These are phyloP conservation scores for Manihot esculenta DNA, from an alignment of 441 rosid species.

Conservation along the genomic window DNA sequence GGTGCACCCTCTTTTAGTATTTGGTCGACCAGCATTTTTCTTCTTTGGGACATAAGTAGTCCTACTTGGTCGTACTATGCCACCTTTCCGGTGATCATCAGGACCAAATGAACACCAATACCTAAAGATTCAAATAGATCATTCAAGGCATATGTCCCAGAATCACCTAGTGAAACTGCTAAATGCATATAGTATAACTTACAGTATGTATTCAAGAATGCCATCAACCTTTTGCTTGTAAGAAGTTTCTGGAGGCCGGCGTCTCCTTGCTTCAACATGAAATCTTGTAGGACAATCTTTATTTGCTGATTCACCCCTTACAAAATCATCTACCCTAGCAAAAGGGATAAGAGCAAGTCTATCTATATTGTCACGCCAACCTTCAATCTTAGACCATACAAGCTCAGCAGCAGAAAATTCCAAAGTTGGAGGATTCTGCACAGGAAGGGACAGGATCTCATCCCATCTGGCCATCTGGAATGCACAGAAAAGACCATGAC, in stretches of 20 bases:
- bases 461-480: slow-evolving; percentile 96
- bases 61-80: slow-evolving; percentile 79
- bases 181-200: slow-evolving; percentile 34
- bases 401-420: slow-evolving; percentile 77
- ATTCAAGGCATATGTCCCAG: slow-evolving; percentile 6
- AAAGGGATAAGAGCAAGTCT: slow-evolving; percentile 84
- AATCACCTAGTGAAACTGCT: not conserved
- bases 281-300: slow-evolving; percentile 83
- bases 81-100: slow-evolving; percentile 87
- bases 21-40: slow-evolving; percentile 88
- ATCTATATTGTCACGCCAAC: slow-evolving; percentile 87
- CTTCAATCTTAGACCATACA: slow-evolving; percentile 94
- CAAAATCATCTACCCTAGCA: slow-evolving; percentile 89
- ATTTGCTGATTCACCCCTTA: slow-evolving; percentile 79
- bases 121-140: slow-evolving; percentile 41
- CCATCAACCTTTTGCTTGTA: slow-evolving; percentile 92
- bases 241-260: slow-evolving; percentile 45
- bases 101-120: slow-evolving; percentile 99
- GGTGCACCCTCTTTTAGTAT: slow-evolving; percentile 88
- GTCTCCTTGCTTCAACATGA: slow-evolving; percentile 90
- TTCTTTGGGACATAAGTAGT: slow-evolving; percentile 71
- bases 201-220: slow-evolving; percentile 86
- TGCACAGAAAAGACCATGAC: not conserved
- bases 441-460: slow-evolving; percentile 81
- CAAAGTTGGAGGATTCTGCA: slow-evolving; percentile 72